Base-by-base conservation (phyloP, 305 asterid genomes). In the Nicotiana rustica region DNA sequence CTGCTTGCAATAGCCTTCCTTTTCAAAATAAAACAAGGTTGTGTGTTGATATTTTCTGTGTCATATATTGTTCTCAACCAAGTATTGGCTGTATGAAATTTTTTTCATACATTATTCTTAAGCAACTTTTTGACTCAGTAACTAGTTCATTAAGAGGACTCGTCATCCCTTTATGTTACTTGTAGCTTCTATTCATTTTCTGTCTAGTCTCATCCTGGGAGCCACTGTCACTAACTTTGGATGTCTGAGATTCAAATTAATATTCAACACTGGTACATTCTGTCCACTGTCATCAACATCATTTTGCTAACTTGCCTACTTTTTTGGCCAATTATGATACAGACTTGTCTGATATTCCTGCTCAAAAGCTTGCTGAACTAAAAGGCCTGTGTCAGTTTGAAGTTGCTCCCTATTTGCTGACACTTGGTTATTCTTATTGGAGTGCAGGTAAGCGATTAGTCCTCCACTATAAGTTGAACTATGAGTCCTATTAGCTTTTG, bases 361-460 rank as follows among this genome's bases (percentile, higher is more conserved):
- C 79, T 41, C 81, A 87, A 66, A 92, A 92, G 88, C 89, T 94
- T 79, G 94, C 91, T 84, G 91, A 94, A 84, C 61, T 96, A 91
- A 93, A 88, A 85, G 86, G 85, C 86, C 87, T 88, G 67, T 93
- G 91, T 84, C 92, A 93, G 85, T 87, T 91, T 85, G 90, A 91
- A 88, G 96, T 92, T 64, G 93, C 91, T 84, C 94, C 98, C 5
- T 84, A 96, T 90, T 88, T 91, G 0, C 21, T 94, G 81, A 91
- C 92, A 29, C 97, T 96, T 69, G 97, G 93, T 81, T 96, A 96
- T 91, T 91, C 98, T 31, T 94, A 96, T 47, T 94, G 98, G 97
- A 84, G 89, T 80, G 97, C 97, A 91, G 98, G 99, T 95, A 83
- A 57, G 73, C 41, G 9, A 38, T 12, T 15, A 70, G 19, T 55